Base-by-base conservation (phyloP, 2,329 filamentous ascomycete genomes). In the Pyrenophora graminea region DNA sequence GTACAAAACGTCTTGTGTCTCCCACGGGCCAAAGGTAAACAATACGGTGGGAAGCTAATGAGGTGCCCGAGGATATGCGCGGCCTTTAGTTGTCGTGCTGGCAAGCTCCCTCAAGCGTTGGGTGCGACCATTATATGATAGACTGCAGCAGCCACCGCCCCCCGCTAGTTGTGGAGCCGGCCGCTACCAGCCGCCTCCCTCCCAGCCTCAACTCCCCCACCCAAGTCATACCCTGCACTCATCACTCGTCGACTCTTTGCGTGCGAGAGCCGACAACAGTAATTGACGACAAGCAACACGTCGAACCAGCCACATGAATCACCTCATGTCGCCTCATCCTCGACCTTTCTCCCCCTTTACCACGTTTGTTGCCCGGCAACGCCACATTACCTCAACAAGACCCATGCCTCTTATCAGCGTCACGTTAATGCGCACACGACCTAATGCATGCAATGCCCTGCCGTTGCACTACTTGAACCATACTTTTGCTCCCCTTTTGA, bases 351-450 rank as follows among this genome's bases (percentile, higher is more conserved):
- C 10, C 15, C 9, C 27, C 38, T 27, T 42, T 32, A 39, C 15
- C 44, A 41, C 44, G 36, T 40, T 15, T 43, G 48, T 51, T 51
- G 44, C 48, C 44, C 39, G n/a, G 48, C 44, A 51, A 51, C 44
- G 25, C 33, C 27, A 33, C 38, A 21, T 17, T 44, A 21, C 36
- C 39, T 51, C 48, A 42, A 36, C 39, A 51, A 34, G 31, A 39
- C 34, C 36, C 36, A 21, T 47, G 36, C 36, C 27, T 30, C 27
- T 30, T 30, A 30, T 30, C 27, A 30, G 4, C 27, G 27, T 30
- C 9, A 30, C 4, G 10, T 30, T 30, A 30, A 30, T 30, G 27
- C 27, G 27, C 27, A 30, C 10, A 30, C 27, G 7, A 30, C 27
- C 27, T 30, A 10, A 30, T 30, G 27, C 27, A 30, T 30, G 27